Percentiles rank a stretch among this genome's conserved stretches.
These are phyloP conservation scores for Acanthamoeba polyphaga DNA, from an alignment of 208 protist genomes.

Conservation along the genomic window DNA sequence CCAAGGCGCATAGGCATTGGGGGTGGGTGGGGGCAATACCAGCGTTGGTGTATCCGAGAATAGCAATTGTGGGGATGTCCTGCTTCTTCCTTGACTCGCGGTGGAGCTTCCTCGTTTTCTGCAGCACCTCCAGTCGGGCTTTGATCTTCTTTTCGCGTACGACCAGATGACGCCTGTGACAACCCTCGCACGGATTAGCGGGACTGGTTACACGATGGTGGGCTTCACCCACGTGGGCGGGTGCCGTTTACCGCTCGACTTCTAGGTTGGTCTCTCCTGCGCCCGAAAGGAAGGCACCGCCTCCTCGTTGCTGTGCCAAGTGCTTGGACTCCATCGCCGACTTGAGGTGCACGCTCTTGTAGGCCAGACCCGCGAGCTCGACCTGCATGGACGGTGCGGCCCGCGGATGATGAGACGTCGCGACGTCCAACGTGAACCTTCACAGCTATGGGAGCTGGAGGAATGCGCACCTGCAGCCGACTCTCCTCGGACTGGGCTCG, in stretches of 20 bases:
- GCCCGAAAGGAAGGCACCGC: slow-evolving; percentile 63
- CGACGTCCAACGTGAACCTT: not conserved
- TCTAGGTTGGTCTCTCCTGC: slow-evolving; percentile 68
- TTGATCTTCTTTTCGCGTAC: slow-evolving; percentile 64
- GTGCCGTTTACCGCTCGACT: slow-evolving; percentile 2
- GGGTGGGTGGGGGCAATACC: not conserved
- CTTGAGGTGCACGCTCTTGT: slow-evolving; percentile 58
- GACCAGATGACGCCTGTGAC: not conserved
- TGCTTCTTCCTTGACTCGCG: slow-evolving; percentile 51
- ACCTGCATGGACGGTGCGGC: not conserved
- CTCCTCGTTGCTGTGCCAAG: slow-evolving; percentile 48
- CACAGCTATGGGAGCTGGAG: not conserved
- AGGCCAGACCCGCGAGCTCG: slow-evolving; percentile 44
- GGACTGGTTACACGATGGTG: not conserved
- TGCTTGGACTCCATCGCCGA: slow-evolving; percentile 57
- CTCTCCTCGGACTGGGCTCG: slow-evolving; percentile 49
- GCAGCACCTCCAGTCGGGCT: not conserved
- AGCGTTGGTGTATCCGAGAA: slow-evolving; percentile 69
- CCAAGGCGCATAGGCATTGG: no score
- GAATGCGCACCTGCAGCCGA: not conserved
- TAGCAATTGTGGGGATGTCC: slow-evolving; percentile 37
- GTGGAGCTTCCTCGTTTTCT: slow-evolving; percentile 48
- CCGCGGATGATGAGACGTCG: not conserved
- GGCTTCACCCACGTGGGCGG: not conserved
- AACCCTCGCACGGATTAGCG: not conserved